A percentile compares a stretch with the other conserved stretches of the same genome.
phyloP scores from a whole-genome alignment of 139 green algal genomes.

The Klebsormidium nitens region DNA sequence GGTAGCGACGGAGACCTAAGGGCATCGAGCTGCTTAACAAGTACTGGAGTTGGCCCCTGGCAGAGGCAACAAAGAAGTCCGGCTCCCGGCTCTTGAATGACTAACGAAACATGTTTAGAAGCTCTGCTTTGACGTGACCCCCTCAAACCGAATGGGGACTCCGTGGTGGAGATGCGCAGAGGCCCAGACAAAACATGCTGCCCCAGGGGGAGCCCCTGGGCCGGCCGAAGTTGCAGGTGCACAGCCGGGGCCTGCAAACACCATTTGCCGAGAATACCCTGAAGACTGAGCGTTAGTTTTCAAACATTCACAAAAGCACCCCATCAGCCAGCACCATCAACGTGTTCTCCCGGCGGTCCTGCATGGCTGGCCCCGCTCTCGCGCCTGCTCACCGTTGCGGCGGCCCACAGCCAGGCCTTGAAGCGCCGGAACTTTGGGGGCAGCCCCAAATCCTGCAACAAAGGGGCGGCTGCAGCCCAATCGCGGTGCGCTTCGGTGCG shows the following conservation, averaged over 20 bases:
- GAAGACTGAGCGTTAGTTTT: background rate
- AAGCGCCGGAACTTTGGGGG: constrained; percentile 1
- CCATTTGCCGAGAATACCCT: background rate
- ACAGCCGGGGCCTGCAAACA: background rate
- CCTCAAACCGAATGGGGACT: no score
- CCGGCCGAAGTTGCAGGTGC: background rate
- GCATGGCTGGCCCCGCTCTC: no score
- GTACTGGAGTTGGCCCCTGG: no score
- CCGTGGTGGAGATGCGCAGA: no score
- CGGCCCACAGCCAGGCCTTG: constrained; percentile 19
- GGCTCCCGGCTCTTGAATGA: no score
- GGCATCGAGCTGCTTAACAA: no score
- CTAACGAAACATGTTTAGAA: no score
- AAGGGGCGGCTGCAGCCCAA: background rate
- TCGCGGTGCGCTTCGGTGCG: background rate
- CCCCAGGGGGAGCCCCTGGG: background rate
- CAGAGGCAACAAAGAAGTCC: no score
- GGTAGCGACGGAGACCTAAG: no score
- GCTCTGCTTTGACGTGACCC: no score
- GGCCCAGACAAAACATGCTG: constrained; percentile 7
- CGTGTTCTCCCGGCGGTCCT: no score
- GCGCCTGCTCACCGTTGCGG: constrained; percentile 16
- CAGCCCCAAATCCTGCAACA: constrained; percentile 10
- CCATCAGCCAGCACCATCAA: no score
- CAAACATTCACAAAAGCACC: constrained; percentile 1